Evolutionary conservation across 352 stramenopile species (phyloP), one percentile per base, ranked within the genome.

Genomic region (Pilasporangium apinafurcum): DNA sequence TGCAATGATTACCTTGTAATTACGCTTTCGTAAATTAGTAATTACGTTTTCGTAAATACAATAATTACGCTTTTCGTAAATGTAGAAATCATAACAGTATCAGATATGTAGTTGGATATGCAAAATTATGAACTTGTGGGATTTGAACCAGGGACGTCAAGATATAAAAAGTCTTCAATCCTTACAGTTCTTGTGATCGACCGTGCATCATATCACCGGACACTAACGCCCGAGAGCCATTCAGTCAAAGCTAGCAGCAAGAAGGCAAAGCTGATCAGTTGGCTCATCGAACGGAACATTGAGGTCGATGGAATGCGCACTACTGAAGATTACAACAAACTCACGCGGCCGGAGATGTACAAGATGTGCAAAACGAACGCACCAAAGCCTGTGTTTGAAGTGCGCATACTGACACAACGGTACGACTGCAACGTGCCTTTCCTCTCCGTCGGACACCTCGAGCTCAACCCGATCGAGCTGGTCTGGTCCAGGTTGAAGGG

Each of bases 381-480:
- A n/a, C n/a, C n/a, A n/a, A n/a, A n/a, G n/a, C 9, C 20, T 31
- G 21, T 29, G 5, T 29, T 31, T 14, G 12, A 9, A 29, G 21
- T n/a, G 8, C 36, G 30, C 8, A 24, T 42, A 18, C 18, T 42
- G 16, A 24, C 18, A 24, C 17, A 18, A 42, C n/a, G n/a, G 43
- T 50, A 44, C 20, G 43, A 50, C 16, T 44, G 43, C 14, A 33
- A 44, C 16, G 26, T 44, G 13, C 25, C 44, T 10, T 32, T 50
- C 30, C 22, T 44, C 20, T 33, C 43, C 20, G 43, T 50, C 31
- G 31, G 30, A 13, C 32, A 50, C 20, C 14, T 33, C 20, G 43
- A 50, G 43, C 43, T 45, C 31, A 50, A 50, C 26, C 31, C 6
- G 21, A 50, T 50, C 18, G 43, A 50, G 43, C n/a, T 45, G 43